phyloP scores from a whole-genome alignment of 2,329 filamentous ascomycete species.

The Pseudocercospora ulei region DNA sequence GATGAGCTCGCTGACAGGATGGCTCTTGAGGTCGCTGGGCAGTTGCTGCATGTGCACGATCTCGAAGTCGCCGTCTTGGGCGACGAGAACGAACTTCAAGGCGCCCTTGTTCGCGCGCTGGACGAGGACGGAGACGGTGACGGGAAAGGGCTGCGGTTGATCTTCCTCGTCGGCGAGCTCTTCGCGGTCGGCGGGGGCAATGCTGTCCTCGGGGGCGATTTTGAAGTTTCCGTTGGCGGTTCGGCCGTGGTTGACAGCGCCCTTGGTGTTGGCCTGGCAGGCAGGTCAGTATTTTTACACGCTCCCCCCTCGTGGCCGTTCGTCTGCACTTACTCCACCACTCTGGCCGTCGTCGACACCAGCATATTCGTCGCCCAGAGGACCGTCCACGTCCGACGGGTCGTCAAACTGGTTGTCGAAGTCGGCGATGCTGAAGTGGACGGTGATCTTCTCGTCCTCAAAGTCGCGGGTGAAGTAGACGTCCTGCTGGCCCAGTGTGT shows the following conservation, averaged over 20 bases:
- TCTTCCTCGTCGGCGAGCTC: slow-evolving; percentile 48
- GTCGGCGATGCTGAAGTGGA: slow-evolving; percentile 77
- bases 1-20: slow-evolving; percentile 58
- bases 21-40: slow-evolving; percentile 57
- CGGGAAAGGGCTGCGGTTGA: slow-evolving; percentile 57
- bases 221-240: slow-evolving; percentile 46
- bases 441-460: slow-evolving; percentile 75
- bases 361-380: slow-evolving; percentile 42
- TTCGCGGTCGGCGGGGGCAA: slow-evolving; percentile 50
- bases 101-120: slow-evolving; percentile 81
- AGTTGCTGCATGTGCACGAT: slow-evolving; percentile 90
- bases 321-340: slow-evolving; percentile 36
- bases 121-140: slow-evolving; percentile 73
- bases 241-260: slow-evolving; percentile 47
- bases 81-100: slow-evolving; percentile 74
- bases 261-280: slow-evolving; percentile 44
- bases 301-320: not conserved
- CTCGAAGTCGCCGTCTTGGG: slow-evolving; percentile 74
- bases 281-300: not conserved
- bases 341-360: slow-evolving; percentile 42
- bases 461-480: slow-evolving; percentile 73
- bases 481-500: slow-evolving; percentile 75
- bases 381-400: slow-evolving; percentile 23
- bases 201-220: slow-evolving; percentile 48
- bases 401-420: slow-evolving; percentile 51